Base-by-base conservation (phyloP, 371 early-diverging fungal genomes). In the Rhizopus delemar region DNA sequence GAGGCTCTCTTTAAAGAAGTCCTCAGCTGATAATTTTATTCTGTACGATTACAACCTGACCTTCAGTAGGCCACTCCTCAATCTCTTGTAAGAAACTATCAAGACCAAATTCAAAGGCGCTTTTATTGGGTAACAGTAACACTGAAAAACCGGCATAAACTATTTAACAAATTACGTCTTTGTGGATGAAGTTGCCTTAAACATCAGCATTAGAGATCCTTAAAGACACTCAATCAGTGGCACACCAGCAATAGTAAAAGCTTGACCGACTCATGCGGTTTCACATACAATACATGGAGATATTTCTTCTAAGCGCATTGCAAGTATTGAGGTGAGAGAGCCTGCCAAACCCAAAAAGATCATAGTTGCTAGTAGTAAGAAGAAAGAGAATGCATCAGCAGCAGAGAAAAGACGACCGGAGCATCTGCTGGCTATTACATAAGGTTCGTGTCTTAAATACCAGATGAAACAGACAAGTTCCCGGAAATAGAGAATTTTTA, bases 171-270 rank as follows among this genome's bases (percentile, higher is more conserved):
- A 33, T 45, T 56, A 45, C 8, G 46, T 56, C 7, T 45, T 56
- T 28, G 29, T 45, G 8, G 56, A 56, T 29, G 56, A 56, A 56
- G 33, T 33, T 3, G 46, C 6, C 22, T 56, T 56, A 15, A 36
- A 56, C 28, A 54, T 54, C 54, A 54, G 41, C 54, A 54, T 54
- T 39, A 41, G 43, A 41, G 4, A n/a, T 12, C 41, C 31, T 54
- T 39, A 43, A 41, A 28, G n/a, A 12, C 31, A 31, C 22, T 54
- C 45, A 16, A 8, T 22, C 28, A 39, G 43, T 16, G 11, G 38
- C 38, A 38, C 38, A 8, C 54, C 45, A 6, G 29, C 43, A 12
- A 54, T 43, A 8, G 31, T 12, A 4, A 13, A 22, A 39, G 41
- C 54, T 3, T n/a, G n/a, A n/a, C 54, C 54, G 4, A 28, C 48